phyloP scores from a whole-genome alignment of 2,329 filamentous ascomycete species.

The Xylariaceae sp. region DNA sequence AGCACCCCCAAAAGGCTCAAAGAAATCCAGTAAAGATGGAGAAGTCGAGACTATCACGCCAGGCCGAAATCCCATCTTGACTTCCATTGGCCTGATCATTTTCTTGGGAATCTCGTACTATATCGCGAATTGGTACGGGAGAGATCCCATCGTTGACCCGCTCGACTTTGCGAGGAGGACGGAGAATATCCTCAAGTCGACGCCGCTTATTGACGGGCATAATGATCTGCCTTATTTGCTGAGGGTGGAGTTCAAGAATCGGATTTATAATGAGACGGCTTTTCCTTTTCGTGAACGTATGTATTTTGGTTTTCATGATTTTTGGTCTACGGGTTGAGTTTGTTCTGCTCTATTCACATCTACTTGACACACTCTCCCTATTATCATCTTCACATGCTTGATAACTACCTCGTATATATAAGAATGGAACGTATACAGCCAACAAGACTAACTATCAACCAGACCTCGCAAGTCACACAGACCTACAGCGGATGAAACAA shows the following conservation, averaged over 20 bases:
- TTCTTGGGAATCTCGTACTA: slow-evolving; percentile 6
- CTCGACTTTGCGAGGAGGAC: slow-evolving; percentile 18
- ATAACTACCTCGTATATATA: neutral
- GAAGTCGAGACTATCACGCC: neutral
- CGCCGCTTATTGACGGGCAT: slow-evolving; percentile 24
- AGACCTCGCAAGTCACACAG: slow-evolving; percentile 52
- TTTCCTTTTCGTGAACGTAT: slow-evolving; percentile 11
- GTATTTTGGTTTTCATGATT: neutral
- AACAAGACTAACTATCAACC: slow-evolving; percentile 10
- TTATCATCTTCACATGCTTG: neutral
- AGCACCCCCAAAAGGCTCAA: neutral
- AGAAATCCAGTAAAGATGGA: neutral
- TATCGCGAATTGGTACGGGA: slow-evolving; percentile 3
- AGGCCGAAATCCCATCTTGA: slow-evolving; percentile 6
- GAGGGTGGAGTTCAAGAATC: slow-evolving; percentile 22
- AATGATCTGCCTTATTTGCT: slow-evolving; percentile 24
- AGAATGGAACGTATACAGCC: neutral
- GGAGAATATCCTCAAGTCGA: slow-evolving; percentile 16
- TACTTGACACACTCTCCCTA: too few species aligned
- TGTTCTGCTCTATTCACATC: neutral
- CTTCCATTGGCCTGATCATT: slow-evolving; percentile 4
- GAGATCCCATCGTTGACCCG: slow-evolving; percentile 17
- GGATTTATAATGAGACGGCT: slow-evolving; percentile 15
- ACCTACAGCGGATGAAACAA: slow-evolving; percentile 56
- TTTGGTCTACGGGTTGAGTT: neutral